Percentiles rank a stretch among this genome's conserved stretches.
These are phyloP conservation scores for Talaromyces sp. DNA, from an alignment of 2,329 filamentous ascomycete genomes.

Conservation along the genomic window DNA sequence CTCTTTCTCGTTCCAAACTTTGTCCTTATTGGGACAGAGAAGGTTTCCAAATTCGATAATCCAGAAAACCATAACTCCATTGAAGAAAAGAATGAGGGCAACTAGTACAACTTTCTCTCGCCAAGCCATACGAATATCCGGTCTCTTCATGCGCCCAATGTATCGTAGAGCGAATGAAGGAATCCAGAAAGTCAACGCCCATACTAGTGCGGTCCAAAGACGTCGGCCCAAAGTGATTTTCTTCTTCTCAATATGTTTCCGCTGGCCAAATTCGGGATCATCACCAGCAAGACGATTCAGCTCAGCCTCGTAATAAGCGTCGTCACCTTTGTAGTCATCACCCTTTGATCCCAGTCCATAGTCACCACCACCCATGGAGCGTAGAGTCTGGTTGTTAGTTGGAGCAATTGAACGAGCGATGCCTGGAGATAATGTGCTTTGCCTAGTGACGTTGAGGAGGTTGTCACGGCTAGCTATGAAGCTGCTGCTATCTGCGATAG, in stretches of 20 bases:
- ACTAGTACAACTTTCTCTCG: conserved; percentile 87
- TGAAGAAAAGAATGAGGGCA: conserved; percentile 74
- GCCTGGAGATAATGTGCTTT: conserved; percentile 49
- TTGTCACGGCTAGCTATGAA: conserved; percentile 70
- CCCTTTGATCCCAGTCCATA: conserved; percentile 87
- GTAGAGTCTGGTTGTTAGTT: conserved; percentile 44
- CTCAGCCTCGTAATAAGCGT: conserved; percentile 67
- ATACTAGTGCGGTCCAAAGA: conserved; percentile 76
- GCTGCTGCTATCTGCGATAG: conserved; percentile 57
- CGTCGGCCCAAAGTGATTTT: conserved; percentile 62
- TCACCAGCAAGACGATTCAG: conserved; percentile 62
- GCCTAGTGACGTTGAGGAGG: conserved; percentile 60
- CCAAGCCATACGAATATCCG: conserved; percentile 96
- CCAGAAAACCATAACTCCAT: conserved; percentile 81
- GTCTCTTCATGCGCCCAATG: conserved; percentile 91
- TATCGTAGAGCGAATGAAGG: conserved; percentile 78
- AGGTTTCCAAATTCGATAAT: conserved; percentile 81
- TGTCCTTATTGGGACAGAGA: conserved; percentile 86
- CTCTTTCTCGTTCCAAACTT: conserved; percentile 74
- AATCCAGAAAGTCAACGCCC: conserved; percentile 89
- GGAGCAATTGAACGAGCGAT: conserved; percentile 44
- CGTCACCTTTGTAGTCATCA: conserved; percentile 68
- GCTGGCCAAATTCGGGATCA: conserved; percentile 73
- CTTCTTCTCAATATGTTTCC: conserved; percentile 71
- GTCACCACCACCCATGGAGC: conserved; percentile 57